Percentiles rank a stretch among this genome's conserved stretches.
These are phyloP conservation scores for Rhizopogon salebrosus DNA, from an alignment of 768 basidiomycete species.

Conservation along the genomic window DNA sequence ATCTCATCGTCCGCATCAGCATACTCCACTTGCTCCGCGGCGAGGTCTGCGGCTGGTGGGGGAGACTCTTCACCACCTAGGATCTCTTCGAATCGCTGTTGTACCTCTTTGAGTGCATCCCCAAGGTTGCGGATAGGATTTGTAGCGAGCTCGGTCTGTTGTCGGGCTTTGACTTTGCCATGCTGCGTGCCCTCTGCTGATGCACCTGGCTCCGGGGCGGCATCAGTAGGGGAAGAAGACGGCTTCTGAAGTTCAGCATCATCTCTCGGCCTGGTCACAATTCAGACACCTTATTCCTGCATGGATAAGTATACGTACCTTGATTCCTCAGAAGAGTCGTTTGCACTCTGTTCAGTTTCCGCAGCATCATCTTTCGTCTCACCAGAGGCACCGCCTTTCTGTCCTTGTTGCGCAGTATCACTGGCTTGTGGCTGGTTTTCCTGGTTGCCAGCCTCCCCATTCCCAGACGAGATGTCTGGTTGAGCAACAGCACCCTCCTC, in stretches of 20 bases:
- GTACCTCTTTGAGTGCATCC: constrained; percentile 77
- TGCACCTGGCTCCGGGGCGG: constrained; percentile 25
- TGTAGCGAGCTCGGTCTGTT: constrained; percentile 30
- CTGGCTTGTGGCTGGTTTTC: constrained; percentile 10
- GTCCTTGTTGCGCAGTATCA: constrained; percentile 17
- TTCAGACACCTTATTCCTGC: not conserved
- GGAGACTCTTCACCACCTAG: constrained; percentile 37
- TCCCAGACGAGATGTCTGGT: constrained; percentile 31
- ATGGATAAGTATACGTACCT: not conserved
- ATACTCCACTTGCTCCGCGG: constrained; percentile 67
- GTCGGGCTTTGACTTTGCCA: constrained; percentile 36
- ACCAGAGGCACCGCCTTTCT: constrained; percentile 14
- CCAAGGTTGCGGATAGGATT: constrained; percentile 78
- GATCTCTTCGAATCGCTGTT: constrained; percentile 81
- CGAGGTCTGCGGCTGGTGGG: constrained; percentile 28
- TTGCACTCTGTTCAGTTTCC: constrained; percentile 20
- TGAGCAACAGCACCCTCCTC: constrained; percentile 25
- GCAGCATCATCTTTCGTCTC: not conserved
- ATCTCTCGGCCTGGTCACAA: not conserved
- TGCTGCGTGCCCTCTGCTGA: constrained; percentile 40
- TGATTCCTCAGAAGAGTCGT: constrained; percentile 23
- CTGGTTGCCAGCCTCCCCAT: constrained; percentile 16
- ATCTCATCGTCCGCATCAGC: constrained; percentile 66
- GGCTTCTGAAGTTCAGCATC: constrained; percentile 2
- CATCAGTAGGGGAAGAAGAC: not conserved